Evolutionary conservation across 2,329 filamentous ascomycete species (phyloP), one percentile per base, ranked within the genome.

Genomic region (Orbilia blumenaviensis): DNA sequence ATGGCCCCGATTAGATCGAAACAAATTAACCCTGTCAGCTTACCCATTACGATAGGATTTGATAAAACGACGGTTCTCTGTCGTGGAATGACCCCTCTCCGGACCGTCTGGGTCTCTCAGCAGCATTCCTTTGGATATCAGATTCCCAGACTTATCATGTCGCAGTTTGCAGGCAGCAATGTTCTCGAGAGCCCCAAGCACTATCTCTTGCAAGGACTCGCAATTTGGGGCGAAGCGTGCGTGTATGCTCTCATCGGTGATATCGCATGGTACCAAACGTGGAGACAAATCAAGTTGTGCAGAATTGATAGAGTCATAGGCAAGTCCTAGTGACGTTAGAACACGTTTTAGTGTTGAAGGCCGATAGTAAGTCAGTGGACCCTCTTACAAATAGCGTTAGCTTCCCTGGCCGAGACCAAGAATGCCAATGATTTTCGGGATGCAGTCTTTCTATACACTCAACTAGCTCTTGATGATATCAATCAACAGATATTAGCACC

Each of bases 201-300:
- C 32, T 4, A 62, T 10, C 16, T 61, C 56, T 50, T 56, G 66
- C 34, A 60, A 56, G 25, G 66, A 71, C 34, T 36, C 63, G 66
- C 56, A 71, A 58, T 71, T 71, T 56, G 38, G 3, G 46, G 56
- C 38, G 12, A 69, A 69, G 32, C 54, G 61, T 46, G 21, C 8
- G 36, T 54, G 54, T 16, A 42, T 42, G 34, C 41, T n/a, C 41
- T 42, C 54, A 52, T 52, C 52, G 7, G 1, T 41, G 25, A 68
- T 61, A 32, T 62, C 25, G 21, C 56, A 56, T 46, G 48, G 25
- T 29, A n/a, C 36, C 32, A 46, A 27, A 46, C 16, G 32, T 58
- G 38, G 14, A 56, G 23, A n/a, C 34, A 58, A 3, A 25, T 14
- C 1, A 52, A 32, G 34, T 21, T 66, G 21, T 56, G 36, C 27